These are phyloP conservation scores for Saturnispora silvae DNA, from an alignment of 805 yeast species.

Conservation along the genomic window DNA sequence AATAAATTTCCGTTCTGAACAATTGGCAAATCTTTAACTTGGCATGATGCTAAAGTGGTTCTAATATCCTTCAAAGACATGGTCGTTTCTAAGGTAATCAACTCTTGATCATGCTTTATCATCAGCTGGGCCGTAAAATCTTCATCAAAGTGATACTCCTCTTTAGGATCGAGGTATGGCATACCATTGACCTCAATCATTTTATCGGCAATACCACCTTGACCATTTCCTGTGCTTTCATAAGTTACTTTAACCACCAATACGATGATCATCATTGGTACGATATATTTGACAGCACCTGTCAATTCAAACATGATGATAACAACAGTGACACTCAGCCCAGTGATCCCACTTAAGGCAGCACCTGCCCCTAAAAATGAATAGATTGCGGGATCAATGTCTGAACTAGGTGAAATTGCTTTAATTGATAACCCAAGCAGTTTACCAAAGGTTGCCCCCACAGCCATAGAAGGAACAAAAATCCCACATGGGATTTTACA, in stretches of 20 bases:
- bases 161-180: constrained; percentile 69
- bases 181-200: constrained; percentile 83
- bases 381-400: constrained; percentile 89
- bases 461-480: constrained; percentile 93
- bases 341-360: constrained; percentile 87
- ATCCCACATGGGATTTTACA: constrained; percentile 96
- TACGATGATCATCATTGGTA: constrained; percentile 95
- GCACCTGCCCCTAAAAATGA: constrained; percentile 97
- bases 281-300: constrained; percentile 83
- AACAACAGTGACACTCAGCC: constrained; percentile 84
- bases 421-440: constrained; percentile 71
- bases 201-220: constrained; percentile 89
- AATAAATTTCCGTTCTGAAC: constrained; percentile 27
- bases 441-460: constrained; percentile 91
- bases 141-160: constrained; percentile 40
- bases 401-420: constrained; percentile 19
- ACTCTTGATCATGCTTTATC: neutral
- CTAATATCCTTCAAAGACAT: constrained; percentile 9
- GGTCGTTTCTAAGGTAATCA: neutral
- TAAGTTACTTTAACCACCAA: constrained; percentile 76
- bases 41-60: neutral
- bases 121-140: neutral
- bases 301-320: constrained; percentile 94
- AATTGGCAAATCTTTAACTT: constrained; percentile 42
- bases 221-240: constrained; percentile 58